A percentile compares a stretch with the other conserved stretches of the same genome.
These are phyloP conservation scores for Didymella sp. DNA, from an alignment of 2,329 filamentous ascomycete species.

Conservation along the genomic window DNA sequence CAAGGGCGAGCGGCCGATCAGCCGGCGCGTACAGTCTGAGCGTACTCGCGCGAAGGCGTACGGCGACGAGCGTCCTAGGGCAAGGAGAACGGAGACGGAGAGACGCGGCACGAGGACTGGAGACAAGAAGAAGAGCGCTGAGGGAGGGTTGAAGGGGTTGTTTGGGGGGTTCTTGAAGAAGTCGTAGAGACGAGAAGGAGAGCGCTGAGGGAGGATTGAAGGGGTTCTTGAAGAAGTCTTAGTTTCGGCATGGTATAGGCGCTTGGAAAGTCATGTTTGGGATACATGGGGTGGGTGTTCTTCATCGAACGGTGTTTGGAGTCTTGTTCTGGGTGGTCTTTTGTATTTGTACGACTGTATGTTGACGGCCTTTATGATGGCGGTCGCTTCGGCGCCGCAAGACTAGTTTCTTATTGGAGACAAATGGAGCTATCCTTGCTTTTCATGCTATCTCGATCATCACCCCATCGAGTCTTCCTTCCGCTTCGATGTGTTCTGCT, in stretches of 20 bases:
- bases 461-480: too few relatives aligned
- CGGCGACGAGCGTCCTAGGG: slow-evolving; percentile 34
- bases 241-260: not conserved
- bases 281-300: slow-evolving; percentile 11
- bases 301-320: slow-evolving; percentile 5
- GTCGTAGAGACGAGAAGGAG: not conserved
- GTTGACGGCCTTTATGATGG: slow-evolving; percentile 6
- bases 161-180: slow-evolving; percentile 45
- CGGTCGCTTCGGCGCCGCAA: slow-evolving; percentile 2
- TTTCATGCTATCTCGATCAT: too few relatives aligned
- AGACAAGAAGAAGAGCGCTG: slow-evolving; percentile 42
- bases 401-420: too few relatives aligned
- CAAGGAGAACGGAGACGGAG: slow-evolving; percentile 30
- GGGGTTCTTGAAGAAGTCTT: slow-evolving; percentile 33
- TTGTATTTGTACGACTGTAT: slow-evolving; percentile 21
- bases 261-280: slow-evolving; percentile 3
- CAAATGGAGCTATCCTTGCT: too few relatives aligned
- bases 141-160: slow-evolving; percentile 39
- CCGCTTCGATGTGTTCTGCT: too few relatives aligned
- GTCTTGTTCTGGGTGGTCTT: slow-evolving; percentile 6
- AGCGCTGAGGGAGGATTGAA: too few relatives aligned
- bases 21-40: slow-evolving; percentile 39
- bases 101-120: slow-evolving; percentile 18
- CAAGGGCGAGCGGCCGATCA: slow-evolving; percentile 42
- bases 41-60: slow-evolving; percentile 32